These are phyloP conservation scores for Phytophthora syringae DNA, from an alignment of 352 stramenopile genomes.

Conservation along the genomic window DNA sequence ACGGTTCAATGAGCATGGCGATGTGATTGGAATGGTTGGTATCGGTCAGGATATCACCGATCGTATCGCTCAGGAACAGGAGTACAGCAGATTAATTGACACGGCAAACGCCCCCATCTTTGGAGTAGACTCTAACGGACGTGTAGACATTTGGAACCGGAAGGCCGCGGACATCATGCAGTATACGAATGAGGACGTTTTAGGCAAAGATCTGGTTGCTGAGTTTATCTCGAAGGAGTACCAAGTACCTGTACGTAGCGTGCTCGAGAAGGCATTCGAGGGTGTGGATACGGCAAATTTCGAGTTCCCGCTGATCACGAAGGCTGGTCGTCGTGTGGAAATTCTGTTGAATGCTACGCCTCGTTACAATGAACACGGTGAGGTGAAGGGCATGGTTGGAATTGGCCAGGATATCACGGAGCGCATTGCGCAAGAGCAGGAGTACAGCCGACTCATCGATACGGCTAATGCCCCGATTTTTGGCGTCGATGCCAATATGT, in stretches of 20 bases:
- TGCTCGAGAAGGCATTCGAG: slow-evolving; percentile 49
- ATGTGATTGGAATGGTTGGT: slow-evolving; percentile 73
- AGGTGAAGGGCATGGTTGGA: no score
- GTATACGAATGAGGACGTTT: slow-evolving; percentile 83
- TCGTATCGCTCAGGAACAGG: slow-evolving; percentile 59
- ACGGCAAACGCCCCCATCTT: slow-evolving; percentile 78
- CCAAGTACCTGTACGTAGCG: slow-evolving; percentile 33
- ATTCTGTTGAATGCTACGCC: slow-evolving; percentile 68
- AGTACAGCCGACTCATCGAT: slow-evolving; percentile 86
- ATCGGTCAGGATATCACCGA: no score
- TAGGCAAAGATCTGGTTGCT: slow-evolving; percentile 76
- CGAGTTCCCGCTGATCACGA: slow-evolving; percentile 72
- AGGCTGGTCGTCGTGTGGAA: slow-evolving; percentile 52
- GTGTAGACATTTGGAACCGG: slow-evolving; percentile 83
- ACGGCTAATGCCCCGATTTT: slow-evolving; percentile 78
- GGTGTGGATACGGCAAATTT: slow-evolving; percentile 63
- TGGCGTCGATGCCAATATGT: slow-evolving; percentile 63
- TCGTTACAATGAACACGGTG: no score
- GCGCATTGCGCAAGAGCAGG: no score
- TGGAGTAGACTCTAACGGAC: slow-evolving; percentile 61
- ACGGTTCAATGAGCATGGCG: slow-evolving; percentile 60
- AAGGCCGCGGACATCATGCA: slow-evolving; percentile 89
- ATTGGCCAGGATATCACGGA: no score
- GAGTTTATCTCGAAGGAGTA: slow-evolving; percentile 75
- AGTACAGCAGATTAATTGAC: slow-evolving; percentile 70